Evolutionary conservation across 768 basidiomycete genomes (phyloP).

Genomic region (Tricholoma flavovirens): DNA sequence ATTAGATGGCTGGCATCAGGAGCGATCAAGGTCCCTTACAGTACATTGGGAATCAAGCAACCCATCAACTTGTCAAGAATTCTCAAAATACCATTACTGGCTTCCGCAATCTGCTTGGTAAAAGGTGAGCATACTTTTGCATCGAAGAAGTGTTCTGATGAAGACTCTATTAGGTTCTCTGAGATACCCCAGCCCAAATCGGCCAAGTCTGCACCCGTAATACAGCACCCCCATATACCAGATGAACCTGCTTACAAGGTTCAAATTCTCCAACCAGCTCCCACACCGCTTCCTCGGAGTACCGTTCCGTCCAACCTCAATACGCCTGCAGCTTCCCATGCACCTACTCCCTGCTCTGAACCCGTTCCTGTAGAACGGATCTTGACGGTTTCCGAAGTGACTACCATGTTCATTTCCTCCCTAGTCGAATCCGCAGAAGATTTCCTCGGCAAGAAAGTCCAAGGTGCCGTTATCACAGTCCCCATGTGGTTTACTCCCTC

Average conservation of each 20-base stretch:
- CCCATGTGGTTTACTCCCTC: constrained; percentile 68
- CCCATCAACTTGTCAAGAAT: constrained; percentile 93
- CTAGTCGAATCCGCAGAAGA: constrained; percentile 85
- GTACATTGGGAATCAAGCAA: constrained; percentile 97
- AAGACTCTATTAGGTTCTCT: constrained; percentile 50
- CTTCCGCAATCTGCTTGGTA: constrained; percentile 90
- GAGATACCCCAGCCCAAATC: constrained; percentile 54
- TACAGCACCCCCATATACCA: constrained; percentile 66
- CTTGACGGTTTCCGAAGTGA: constrained; percentile 78
- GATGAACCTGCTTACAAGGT: constrained; percentile 84
- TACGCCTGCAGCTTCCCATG: constrained; percentile 61
- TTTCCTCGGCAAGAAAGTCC: constrained; percentile 76
- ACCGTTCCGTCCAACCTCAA: constrained; percentile 41
- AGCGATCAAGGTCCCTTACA: constrained; percentile 27
- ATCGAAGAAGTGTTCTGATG: background rate
- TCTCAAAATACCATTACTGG: constrained; percentile 90
- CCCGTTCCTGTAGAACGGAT: constrained; percentile 63
- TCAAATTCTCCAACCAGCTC: constrained; percentile 71
- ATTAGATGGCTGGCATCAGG: background rate
- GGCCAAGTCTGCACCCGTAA: constrained; percentile 61
- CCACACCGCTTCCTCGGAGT: constrained; percentile 53
- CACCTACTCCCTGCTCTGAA: constrained; percentile 68
- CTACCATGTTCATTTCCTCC: constrained; percentile 79
- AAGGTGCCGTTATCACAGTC: constrained; percentile 79
- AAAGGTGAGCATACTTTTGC: constrained; percentile 52